These are phyloP conservation scores for Heterobasidion irregulare DNA, from an alignment of 1,284 basidiomycete genomes.

Conservation along the genomic window DNA sequence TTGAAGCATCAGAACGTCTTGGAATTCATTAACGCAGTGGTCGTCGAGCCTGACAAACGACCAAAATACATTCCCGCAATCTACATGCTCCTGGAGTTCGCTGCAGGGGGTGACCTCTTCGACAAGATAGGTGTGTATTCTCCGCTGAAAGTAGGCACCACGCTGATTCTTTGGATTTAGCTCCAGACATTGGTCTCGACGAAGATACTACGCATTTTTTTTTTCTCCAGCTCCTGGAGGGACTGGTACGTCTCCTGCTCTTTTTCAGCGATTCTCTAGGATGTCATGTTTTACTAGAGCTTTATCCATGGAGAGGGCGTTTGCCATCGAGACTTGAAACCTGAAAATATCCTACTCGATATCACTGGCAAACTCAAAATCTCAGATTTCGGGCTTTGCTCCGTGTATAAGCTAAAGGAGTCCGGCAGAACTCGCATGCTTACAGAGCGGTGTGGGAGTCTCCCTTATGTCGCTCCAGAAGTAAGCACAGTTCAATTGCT, in stretches of 20 bases:
- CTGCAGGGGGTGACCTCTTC: slow-evolving; percentile 92
- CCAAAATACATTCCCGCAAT: slow-evolving; percentile 65
- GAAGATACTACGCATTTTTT: slow-evolving; percentile 90
- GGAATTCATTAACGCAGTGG: slow-evolving; percentile 73
- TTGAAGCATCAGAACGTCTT: slow-evolving; percentile 82
- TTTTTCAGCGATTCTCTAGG: neutral
- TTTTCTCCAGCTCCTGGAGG: slow-evolving; percentile 83
- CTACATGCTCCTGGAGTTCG: slow-evolving; percentile 91
- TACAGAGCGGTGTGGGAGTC: slow-evolving; percentile 83
- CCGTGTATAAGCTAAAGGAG: slow-evolving; percentile 88
- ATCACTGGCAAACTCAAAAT: slow-evolving; percentile 80
- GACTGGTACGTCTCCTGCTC: slow-evolving; percentile 44
- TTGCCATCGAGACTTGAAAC: slow-evolving; percentile 94
- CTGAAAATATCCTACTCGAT: slow-evolving; percentile 88
- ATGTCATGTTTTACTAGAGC: slow-evolving; percentile 31
- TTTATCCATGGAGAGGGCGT: slow-evolving; percentile 89
- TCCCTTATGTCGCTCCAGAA: slow-evolving; percentile 95
- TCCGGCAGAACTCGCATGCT: slow-evolving; percentile 64
- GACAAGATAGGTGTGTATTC: slow-evolving; percentile 85
- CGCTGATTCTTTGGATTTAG: slow-evolving; percentile 26
- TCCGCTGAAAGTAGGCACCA: neutral
- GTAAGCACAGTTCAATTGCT: slow-evolving; percentile 33
- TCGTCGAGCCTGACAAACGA: slow-evolving; percentile 63
- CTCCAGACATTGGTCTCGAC: slow-evolving; percentile 81
- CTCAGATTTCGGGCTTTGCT: slow-evolving; percentile 92